Evolutionary conservation across 257 asterid species (phyloP), one percentile per base, ranked within the genome.

Genomic region (Nicotiana knightiana): DNA sequence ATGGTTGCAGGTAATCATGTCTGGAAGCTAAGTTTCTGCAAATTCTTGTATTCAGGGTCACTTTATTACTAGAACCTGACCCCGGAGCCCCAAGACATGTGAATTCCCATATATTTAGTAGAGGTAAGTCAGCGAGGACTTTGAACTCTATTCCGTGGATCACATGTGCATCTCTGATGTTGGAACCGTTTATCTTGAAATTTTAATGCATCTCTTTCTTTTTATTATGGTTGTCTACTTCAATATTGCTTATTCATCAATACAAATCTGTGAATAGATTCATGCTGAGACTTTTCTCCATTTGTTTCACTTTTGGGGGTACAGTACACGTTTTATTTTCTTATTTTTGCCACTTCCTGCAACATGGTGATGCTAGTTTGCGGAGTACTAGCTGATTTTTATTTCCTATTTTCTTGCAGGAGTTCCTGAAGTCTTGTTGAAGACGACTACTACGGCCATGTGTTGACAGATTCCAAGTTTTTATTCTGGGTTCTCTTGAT

Each of bases 21-120:
- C 35, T 66, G 70, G 79, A 46, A 28, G 53, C 82, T 59, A 48
- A 53, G 37, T 75, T 17, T 58, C 4, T 65, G 13, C 77, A 30
- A 73, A 48, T 48, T 64, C 64, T 43, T 67, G 81, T 75, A 15
- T 83, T 75, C 91, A 90, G 92, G 93, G 28, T 90, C 93, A 6
- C 89, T 88, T 53, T 87, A 88, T 83, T 90, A 90, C 70, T 90
- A 82, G 75, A 78, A 77, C 82, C 58, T 64, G 79, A 26, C 77
- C 63, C 59, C 51, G 13, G 48, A 15, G 33, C 64, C 82, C 79
- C 85, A 59, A 76, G 82, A 80, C 79, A 21, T 59, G 76, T 62
- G 86, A 73, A 71, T 87, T 71, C 83, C 80, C 71, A 65, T 65
- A 37, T 78, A 59, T 81, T 87, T 67, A 65, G 11, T 82, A 64